Evolutionary conservation across 371 early-diverging fungal species (phyloP), one percentile per base, ranked within the genome.

Genomic region (Chytridiales sp.): DNA sequence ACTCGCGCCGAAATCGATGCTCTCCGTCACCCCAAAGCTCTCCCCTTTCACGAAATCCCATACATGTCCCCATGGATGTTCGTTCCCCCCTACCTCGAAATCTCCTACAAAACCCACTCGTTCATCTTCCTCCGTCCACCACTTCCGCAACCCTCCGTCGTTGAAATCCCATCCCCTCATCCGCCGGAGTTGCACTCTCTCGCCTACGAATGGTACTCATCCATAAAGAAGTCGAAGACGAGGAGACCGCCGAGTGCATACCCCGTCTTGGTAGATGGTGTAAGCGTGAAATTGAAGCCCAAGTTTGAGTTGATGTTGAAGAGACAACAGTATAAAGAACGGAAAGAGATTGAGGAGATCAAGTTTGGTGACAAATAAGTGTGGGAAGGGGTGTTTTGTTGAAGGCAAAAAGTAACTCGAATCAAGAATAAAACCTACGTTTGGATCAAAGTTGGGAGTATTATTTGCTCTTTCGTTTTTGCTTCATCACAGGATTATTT

Each of bases 21-120:
- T 47, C 32, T 43, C 13, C 44, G 29, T 4, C 51, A 50, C 54
- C 61, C 66, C n/a, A 56, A 58, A 34, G 26, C 59, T 72, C 59
- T 67, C 69, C 56, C 81, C 78, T 97, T 94, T 66, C 75, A 75
- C 39, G 85, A 89, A 9, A 79, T 80, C 29, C 86, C 87, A 15
- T 95, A 81, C 74, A 88, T 89, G 72, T 92, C 91, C 64, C 95
- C 96, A n/a, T 94, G 89, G 83, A 83, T 96, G 84, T 97, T 95
- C 72, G 82, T 92, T 15, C 97, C 97, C 21, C 88, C 92, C 59
- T 97, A 97, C 72, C 88, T 96, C 39, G 96, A 97, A 80, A 96
- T 96, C 64, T 88, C 93, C 78, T 97, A 93, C 79, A 86, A 86
- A 67, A 93, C 91, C 11, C 93, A 93, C 82, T 88, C 90, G 32